Evolutionary conservation across 2,329 filamentous ascomycete species (phyloP).

Genomic region (Colletotrichum lupini): DNA sequence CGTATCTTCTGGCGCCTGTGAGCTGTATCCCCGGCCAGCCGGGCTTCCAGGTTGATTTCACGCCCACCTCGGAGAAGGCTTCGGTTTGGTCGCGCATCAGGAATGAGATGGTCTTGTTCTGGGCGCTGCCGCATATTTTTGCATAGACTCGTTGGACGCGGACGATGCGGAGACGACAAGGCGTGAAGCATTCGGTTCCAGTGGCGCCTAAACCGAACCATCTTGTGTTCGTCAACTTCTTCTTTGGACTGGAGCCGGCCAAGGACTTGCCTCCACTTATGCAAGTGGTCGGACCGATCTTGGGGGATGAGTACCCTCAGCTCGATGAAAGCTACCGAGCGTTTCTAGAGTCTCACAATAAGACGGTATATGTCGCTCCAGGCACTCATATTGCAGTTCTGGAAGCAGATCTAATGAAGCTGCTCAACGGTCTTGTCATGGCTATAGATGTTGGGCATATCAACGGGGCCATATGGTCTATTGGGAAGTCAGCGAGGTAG

Average conservation of each 20-base stretch:
- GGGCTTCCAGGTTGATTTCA: slow-evolving; percentile 51
- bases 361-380: slow-evolving; percentile 52
- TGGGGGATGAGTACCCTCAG: slow-evolving; percentile 47
- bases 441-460: slow-evolving; percentile 35
- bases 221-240: slow-evolving; percentile 55
- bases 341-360: slow-evolving; percentile 47
- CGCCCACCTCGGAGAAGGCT: slow-evolving; percentile 51
- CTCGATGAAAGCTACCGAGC: slow-evolving; percentile 40
- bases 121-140: slow-evolving; percentile 42
- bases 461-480: slow-evolving; percentile 17
- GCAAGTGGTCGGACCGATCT: slow-evolving; percentile 52
- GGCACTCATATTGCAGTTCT: slow-evolving; percentile 53
- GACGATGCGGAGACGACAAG: slow-evolving; percentile 47
- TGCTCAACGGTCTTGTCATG: slow-evolving; percentile 44
- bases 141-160: slow-evolving; percentile 40
- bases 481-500: not conserved
- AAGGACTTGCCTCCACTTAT: slow-evolving; percentile 54
- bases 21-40: slow-evolving; percentile 54
- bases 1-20: slow-evolving; percentile 48
- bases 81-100: slow-evolving; percentile 49
- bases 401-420: slow-evolving; percentile 42
- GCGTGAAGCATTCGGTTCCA: slow-evolving; percentile 45
- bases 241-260: slow-evolving; percentile 54
- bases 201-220: slow-evolving; percentile 50
- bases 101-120: slow-evolving; percentile 43